Conservation (phyloP, 2,329 filamentous ascomycete species). For the Pseudogymnoascus sp. region DNA sequence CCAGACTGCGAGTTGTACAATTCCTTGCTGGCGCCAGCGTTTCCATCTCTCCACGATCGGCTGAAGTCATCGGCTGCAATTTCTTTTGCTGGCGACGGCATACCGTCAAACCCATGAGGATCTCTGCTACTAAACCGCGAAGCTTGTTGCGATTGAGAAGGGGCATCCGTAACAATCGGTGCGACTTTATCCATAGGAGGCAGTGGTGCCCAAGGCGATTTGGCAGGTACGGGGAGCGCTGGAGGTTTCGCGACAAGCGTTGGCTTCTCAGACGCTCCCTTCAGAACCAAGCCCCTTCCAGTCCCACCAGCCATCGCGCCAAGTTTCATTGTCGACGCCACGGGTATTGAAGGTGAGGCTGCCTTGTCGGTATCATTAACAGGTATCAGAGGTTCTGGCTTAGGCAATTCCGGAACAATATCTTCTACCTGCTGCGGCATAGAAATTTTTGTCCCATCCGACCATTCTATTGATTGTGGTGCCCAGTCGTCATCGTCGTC, state of each 20-base stretch:
- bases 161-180: conserved; percentile 55
- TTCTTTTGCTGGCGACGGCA: conserved; percentile 59
- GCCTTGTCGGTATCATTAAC: conserved; percentile 23
- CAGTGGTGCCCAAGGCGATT: conserved; percentile 85
- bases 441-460: conserved; percentile 77
- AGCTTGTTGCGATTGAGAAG: conserved; percentile 33
- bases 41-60: conserved; percentile 71
- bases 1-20: conserved; percentile 94
- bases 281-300: conserved; percentile 55
- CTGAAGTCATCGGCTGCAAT: conserved; percentile 93
- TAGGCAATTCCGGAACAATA: conserved; percentile 8
- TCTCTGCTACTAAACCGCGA: conserved; percentile 49
- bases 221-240: conserved; percentile 59
- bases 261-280: conserved; percentile 60
- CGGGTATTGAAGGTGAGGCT: conserved; percentile 26
- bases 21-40: conserved; percentile 57
- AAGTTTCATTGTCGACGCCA: conserved; percentile 25
- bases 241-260: conserved; percentile 67
- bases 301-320: conserved; percentile 26
- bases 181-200: conserved; percentile 78
- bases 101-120: conserved; percentile 46
- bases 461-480: conserved; percentile 79
- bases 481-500: conserved; percentile 85
- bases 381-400: conserved; percentile 21
- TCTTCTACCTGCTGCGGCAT: conserved; percentile 55